Conservation (phyloP, 2,329 filamentous ascomycete genomes). For the Trichoderma asperellum region DNA sequence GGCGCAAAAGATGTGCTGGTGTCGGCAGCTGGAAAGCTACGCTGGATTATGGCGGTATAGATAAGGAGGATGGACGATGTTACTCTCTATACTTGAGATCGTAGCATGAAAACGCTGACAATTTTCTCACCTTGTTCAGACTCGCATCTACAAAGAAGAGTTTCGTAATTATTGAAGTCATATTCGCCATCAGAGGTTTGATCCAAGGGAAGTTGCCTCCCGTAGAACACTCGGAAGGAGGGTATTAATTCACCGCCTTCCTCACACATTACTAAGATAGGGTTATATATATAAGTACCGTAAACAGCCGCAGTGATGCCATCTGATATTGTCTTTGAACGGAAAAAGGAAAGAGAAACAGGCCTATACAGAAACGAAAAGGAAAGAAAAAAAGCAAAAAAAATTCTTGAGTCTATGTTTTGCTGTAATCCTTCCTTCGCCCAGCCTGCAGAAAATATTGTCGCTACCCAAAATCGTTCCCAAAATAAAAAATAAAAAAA, state of each 20-base stretch:
- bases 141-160: neutral
- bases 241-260: conserved; percentile 2
- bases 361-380: neutral
- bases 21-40: neutral
- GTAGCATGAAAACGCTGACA: neutral
- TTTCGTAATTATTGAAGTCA: neutral
- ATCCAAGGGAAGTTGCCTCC: neutral
- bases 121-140: neutral
- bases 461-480: conserved; percentile 26
- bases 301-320: conserved; percentile 24
- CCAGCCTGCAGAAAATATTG: conserved; percentile 24
- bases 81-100: no score
- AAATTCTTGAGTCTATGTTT: conserved; percentile 26
- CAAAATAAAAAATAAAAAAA: neutral
- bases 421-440: conserved; percentile 27
- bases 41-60: neutral
- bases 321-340: conserved; percentile 23
- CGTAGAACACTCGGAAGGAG: conserved; percentile 10
- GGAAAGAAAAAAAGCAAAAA: conserved; percentile 1
- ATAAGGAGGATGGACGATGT: neutral
- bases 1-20: neutral
- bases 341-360: neutral
- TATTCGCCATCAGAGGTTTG: neutral
- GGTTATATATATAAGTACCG: conserved; percentile 7
- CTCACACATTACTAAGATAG: conserved; percentile 21